Conservation (phyloP, 768 basidiomycete genomes). For the Boletus bicolor region DNA sequence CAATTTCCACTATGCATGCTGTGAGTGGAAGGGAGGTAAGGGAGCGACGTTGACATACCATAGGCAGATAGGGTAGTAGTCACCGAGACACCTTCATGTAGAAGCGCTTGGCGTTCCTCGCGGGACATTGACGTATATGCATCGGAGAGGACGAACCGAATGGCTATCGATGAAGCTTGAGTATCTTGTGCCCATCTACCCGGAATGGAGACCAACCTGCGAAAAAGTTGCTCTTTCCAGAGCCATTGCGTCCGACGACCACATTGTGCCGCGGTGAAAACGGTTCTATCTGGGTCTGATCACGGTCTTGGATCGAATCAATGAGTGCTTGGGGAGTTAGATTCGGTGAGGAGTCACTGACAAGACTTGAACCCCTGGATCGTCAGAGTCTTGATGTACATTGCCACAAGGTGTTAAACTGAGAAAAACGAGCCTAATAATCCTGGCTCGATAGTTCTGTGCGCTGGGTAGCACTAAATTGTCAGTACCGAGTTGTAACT, state of each 20-base stretch:
- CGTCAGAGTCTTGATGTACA: slow-evolving; percentile 87
- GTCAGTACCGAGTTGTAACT: background rate
- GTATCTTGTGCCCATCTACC: background rate
- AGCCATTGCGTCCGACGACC: slow-evolving; percentile 95
- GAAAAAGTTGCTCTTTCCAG: slow-evolving; percentile 99
- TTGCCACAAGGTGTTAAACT: slow-evolving; percentile 23
- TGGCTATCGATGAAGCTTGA: slow-evolving; percentile 49
- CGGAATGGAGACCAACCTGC: slow-evolving; percentile 53
- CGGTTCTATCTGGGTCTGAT: slow-evolving; percentile 90
- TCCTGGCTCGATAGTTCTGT: background rate
- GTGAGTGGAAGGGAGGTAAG: background rate
- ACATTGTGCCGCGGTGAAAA: slow-evolving; percentile 95
- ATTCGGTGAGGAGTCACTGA: slow-evolving; percentile 32
- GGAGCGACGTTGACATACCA: slow-evolving; percentile 43
- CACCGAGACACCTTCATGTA: slow-evolving; percentile 90
- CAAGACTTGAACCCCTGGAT: slow-evolving; percentile 99
- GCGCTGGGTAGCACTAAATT: background rate
- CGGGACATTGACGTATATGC: slow-evolving; percentile 94
- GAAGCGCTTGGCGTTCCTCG: slow-evolving; percentile 88
- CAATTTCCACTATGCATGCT: slow-evolving; percentile 64
- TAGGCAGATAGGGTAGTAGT: slow-evolving; percentile 90
- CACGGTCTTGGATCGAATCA: slow-evolving; percentile 53
- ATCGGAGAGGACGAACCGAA: slow-evolving; percentile 96
- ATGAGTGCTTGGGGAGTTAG: background rate
- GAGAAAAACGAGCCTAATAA: background rate